These are phyloP conservation scores for Coemansia sp. DNA, from an alignment of 192 early-diverging fungal species.

Conservation along the genomic window DNA sequence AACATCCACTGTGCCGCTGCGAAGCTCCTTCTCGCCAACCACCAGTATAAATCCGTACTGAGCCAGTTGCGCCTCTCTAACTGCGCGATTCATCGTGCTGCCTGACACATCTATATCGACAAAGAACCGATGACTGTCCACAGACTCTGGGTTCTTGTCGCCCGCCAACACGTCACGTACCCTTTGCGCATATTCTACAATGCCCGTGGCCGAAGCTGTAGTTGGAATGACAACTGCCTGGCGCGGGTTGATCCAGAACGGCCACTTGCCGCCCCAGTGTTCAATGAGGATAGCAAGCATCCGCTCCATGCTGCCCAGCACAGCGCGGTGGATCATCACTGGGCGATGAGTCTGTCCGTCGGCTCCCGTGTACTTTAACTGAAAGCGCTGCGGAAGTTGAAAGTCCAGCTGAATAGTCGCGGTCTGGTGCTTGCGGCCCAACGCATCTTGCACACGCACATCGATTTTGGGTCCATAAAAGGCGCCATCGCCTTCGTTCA, in stretches of 20 bases:
- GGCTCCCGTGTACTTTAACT: constrained; percentile 71
- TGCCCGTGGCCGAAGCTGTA: constrained; percentile 44
- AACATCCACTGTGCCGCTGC: constrained; percentile 70
- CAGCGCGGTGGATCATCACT: constrained; percentile 94
- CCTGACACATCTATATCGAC: constrained; percentile 77
- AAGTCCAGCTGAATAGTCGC: constrained; percentile 97
- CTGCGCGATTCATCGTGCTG: constrained; percentile 70
- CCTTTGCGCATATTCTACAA: constrained; percentile 69
- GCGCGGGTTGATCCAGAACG: constrained; percentile 92
- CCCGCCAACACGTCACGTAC: constrained; percentile 51
- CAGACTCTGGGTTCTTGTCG: constrained; percentile 44
- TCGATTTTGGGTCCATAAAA: constrained; percentile 99
- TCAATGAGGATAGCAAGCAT: constrained; percentile 96
- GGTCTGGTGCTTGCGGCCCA: constrained; percentile 85
- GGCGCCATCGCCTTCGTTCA: constrained; percentile 87
- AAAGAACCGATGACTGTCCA: constrained; percentile 67
- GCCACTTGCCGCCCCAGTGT: constrained; percentile 89
- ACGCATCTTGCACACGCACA: constrained; percentile 77
- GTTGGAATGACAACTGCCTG: constrained; percentile 85
- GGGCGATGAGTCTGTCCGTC: constrained; percentile 69
- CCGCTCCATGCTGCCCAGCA: constrained; percentile 88
- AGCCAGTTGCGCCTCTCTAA: constrained; percentile 76
- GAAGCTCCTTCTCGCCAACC: constrained; percentile 79
- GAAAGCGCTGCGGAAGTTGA: constrained; percentile 86
- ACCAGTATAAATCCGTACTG: constrained; percentile 90